Base-by-base conservation (phyloP, 768 basidiomycete species). In the Tricholoma matsutake region DNA sequence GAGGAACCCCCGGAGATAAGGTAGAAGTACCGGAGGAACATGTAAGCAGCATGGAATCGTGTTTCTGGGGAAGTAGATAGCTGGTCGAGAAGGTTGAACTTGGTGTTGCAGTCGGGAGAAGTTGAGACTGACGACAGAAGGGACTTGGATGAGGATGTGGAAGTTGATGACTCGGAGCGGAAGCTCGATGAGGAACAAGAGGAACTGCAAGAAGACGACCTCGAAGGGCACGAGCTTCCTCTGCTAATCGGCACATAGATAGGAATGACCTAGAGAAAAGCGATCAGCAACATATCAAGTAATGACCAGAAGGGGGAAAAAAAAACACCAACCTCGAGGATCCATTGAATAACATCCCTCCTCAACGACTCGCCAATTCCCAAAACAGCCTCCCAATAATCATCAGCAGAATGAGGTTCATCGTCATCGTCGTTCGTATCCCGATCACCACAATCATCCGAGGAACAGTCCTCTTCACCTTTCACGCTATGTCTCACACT, bases 41-140 rank as follows among this genome's bases (percentile, higher is more conserved):
- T 70, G 67, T 84, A 81, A 0, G 76, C 83, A 0, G 87, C 87
- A 59, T 89, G 87, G 64, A 88, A 89, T 3, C 86, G 79, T 14
- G 87, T 88, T 61, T 87, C 81, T 0, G 77, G 78, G 0, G 82
- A 86, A 2, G 73, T 78, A 7, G 69, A 68, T 25, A 90, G 76
- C 58, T 89, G 84, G 54, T 87, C 83, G 41, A 74, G 69, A 28
- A 89, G 74, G 57, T 84, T 72, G 10, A 58, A 53, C 20, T 57
- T 65, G 16, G 62, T 55, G 37, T 25, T 59, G 11, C 58, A 66
- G 59, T 58, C 54, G 35, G 67, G 62, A 22, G 66, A 64, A 25
- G 63, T 54, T 29, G 62, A 60, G 28, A 51, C 43, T 18, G 56
- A 34, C 0, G 61, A 51, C 28, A 34, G 57, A 9, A 29, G 41